A percentile compares a stretch with the other conserved stretches of the same genome.
phyloP scores from a whole-genome alignment of 1,284 basidiomycete species.

The Cutaneotrichosporon sp. region DNA sequence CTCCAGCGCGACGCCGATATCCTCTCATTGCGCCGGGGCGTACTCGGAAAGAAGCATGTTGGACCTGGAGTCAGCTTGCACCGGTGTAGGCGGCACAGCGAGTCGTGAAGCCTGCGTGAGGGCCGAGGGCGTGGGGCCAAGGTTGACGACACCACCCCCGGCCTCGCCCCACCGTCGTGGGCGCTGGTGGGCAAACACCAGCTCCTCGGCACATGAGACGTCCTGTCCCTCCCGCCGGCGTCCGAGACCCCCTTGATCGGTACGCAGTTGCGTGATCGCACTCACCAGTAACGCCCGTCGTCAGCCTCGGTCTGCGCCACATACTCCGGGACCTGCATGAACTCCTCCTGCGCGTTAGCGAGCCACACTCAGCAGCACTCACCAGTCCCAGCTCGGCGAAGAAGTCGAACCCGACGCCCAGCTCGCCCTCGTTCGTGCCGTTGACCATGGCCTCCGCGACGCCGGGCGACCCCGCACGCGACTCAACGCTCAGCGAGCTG shows the following conservation, averaged over 20 bases:
- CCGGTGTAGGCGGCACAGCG: too few relatives aligned
- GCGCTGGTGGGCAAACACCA: too few relatives aligned
- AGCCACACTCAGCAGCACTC: too few relatives aligned
- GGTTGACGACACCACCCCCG: too few relatives aligned
- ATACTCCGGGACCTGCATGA: conserved; percentile 34
- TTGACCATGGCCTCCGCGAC: not conserved
- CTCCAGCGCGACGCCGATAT: not conserved
- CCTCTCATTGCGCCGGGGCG: not conserved
- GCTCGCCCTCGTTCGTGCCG: not conserved
- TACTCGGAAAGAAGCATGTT: conserved; percentile 18
- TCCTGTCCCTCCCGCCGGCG: too few relatives aligned
- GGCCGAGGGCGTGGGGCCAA: too few relatives aligned
- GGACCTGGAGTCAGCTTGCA: conserved; percentile 9
- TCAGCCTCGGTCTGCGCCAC: conserved; percentile 26
- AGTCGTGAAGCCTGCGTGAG: too few relatives aligned
- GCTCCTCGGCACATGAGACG: too few relatives aligned
- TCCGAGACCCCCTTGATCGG: too few relatives aligned
- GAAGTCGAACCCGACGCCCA: conserved; percentile 15
- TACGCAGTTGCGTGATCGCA: too few relatives aligned
- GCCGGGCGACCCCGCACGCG: conserved; percentile 8
- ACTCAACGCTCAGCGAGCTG: conserved; percentile 19
- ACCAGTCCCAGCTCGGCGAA: conserved; percentile 23
- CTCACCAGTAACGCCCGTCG: conserved; percentile 39
- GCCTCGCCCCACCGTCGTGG: too few relatives aligned
- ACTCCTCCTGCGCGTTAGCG: conserved; percentile 28